These are phyloP conservation scores for Halenospora varia DNA, from an alignment of 495 filamentous ascomycete genomes.

Conservation along the genomic window DNA sequence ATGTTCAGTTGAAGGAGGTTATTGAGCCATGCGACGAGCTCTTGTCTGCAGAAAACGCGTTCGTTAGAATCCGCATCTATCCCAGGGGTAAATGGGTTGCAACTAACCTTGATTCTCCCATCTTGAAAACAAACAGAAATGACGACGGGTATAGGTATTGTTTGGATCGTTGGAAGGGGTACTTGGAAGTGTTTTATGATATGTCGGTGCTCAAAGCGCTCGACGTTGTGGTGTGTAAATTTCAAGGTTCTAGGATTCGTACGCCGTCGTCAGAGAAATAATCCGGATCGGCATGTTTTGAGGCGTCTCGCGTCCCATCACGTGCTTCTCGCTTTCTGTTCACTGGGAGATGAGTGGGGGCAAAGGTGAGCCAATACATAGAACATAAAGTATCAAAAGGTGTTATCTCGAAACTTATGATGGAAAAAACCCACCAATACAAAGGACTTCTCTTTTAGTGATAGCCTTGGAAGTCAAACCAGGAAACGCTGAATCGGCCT, in stretches of 20 bases:
- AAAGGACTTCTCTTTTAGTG: too few relatives aligned
- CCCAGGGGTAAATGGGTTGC: slow-evolving; percentile 2
- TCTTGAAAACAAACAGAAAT: slow-evolving; percentile 11
- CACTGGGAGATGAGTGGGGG: background rate
- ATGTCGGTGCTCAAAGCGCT: background rate
- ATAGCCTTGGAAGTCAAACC: too few relatives aligned
- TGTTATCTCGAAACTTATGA: background rate
- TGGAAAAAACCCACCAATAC: too few relatives aligned
- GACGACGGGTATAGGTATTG: background rate
- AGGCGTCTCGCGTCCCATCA: background rate
- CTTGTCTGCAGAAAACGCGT: slow-evolving; percentile 61
- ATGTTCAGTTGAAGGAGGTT: slow-evolving; percentile 95
- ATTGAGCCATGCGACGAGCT: slow-evolving; percentile 95
- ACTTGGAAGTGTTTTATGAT: background rate
- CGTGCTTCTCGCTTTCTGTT: background rate
- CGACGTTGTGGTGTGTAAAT: background rate
- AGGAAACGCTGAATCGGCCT: too few relatives aligned
- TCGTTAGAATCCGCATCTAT: slow-evolving; percentile 11
- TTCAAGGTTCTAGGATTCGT: background rate
- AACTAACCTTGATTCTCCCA: slow-evolving; percentile 29
- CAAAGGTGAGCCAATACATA: background rate
- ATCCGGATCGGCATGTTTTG: background rate
- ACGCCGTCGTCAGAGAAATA: background rate
- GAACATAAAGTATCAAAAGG: background rate
- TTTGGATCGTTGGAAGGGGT: background rate